Evolutionary conservation across 2,329 filamentous ascomycete genomes (phyloP), one percentile per base, ranked within the genome.

Genomic region (Fonsecaea erecta): DNA sequence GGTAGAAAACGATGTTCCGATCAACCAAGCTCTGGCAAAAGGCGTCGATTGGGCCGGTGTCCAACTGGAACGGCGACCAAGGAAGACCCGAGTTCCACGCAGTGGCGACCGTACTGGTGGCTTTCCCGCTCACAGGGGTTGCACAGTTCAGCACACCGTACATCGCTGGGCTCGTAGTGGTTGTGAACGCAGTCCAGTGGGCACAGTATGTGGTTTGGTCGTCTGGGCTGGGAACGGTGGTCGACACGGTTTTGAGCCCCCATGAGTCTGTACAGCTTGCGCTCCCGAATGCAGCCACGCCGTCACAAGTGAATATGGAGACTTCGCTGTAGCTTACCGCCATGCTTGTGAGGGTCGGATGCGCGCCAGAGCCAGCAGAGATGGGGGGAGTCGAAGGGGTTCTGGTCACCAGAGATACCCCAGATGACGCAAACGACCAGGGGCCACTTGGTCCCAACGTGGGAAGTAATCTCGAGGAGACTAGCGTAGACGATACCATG

Each of bases 91-190:
- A 53, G 28, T 32, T 32, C 52, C 26, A 55, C n/a, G 16, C 30
- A 7, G 52, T 48, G 18, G 54, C 30, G 18, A 57, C 18, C 24
- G 34, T 11, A 11, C 37, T 57, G 8, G 54, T 28, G 1, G 32
- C 54, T 57, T 37, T 26, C 7, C 34, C 26, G n/a, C 30, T 34
- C 30, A 55, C 52, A 14, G 52, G 52, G 16, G 52, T 55, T 3
- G 52, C 52, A 55, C 52, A 55, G 28, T 55, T 55, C 30, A 55
- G 4, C 28, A 55, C 52, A 26, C 35, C 35, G 11, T 34, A 18
- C 32, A 14, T 28, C 16, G 54, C 54, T 26, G 54, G 54, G 35
- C 54, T 57, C n/a, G 54, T 57, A 14, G 54, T 57, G 32, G 54
- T 40, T 2, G 37, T 35, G 21, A 43, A 43, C 9, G 54, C 54